phyloP scores from a whole-genome alignment of 768 basidiomycete genomes.

The Auricularia sp. region DNA sequence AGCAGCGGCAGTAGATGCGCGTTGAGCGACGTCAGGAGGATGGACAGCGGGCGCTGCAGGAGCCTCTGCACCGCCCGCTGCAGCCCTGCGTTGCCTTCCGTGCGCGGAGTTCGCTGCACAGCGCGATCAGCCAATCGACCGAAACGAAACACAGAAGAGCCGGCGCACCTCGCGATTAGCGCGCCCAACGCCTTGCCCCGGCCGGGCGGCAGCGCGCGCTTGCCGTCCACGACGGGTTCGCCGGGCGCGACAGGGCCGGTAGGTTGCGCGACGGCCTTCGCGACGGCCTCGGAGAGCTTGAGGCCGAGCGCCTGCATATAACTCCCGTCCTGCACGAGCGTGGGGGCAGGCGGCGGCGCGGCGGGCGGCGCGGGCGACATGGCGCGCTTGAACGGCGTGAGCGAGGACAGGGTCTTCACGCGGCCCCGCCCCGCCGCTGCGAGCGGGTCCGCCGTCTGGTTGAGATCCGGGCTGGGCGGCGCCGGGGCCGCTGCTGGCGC shows the following conservation, averaged over 20 bases:
- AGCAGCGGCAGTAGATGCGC: conserved; percentile 56
- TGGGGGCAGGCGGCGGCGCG: conserved; percentile 29
- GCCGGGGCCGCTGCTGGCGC: conserved; percentile 25
- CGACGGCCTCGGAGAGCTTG: conserved; percentile 73
- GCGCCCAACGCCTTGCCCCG: conserved; percentile 58
- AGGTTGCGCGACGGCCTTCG: conserved; percentile 63
- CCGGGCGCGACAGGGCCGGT: conserved; percentile 35
- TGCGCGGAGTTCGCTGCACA: conserved; percentile 58
- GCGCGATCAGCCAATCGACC: no score
- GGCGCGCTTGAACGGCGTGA: conserved; percentile 49
- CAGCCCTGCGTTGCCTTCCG: conserved; percentile 53
- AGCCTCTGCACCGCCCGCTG: conserved; percentile 61
- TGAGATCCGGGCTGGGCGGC: neutral
- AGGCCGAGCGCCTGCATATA: conserved; percentile 69
- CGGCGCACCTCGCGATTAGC: conserved; percentile 60
- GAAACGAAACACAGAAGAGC: conserved; percentile 1
- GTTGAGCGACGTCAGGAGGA: conserved; percentile 61
- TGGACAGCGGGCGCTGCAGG: conserved; percentile 68
- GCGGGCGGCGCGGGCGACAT: conserved; percentile 33
- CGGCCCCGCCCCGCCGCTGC: conserved; percentile 26
- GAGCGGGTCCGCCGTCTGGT: neutral
- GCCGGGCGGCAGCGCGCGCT: conserved; percentile 62
- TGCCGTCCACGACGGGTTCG: conserved; percentile 50
- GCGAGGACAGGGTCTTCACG: conserved; percentile 42
- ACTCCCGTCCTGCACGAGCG: conserved; percentile 63